Conservation (phyloP, 805 yeast genomes). For the Saturnispora serradocipensis region DNA sequence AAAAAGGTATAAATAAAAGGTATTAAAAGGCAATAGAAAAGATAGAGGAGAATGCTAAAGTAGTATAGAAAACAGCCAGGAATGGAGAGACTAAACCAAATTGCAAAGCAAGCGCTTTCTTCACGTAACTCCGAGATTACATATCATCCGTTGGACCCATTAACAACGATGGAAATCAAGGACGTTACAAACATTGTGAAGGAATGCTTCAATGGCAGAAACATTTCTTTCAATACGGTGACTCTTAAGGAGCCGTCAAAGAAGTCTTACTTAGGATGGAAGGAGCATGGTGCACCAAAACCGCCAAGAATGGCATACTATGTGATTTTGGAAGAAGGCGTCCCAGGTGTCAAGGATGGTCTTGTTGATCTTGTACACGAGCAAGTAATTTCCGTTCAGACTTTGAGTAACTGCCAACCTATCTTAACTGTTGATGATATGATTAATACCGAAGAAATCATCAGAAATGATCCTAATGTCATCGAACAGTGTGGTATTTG, state of each 20-base stretch:
- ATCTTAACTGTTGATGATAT: constrained; percentile 65
- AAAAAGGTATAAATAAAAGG: not conserved
- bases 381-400: constrained; percentile 37
- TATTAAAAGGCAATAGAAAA: not conserved
- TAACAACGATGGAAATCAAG: constrained; percentile 53
- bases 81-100: constrained; percentile 61
- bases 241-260: constrained; percentile 67
- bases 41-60: not conserved
- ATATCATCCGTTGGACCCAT: constrained; percentile 64
- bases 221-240: constrained; percentile 54
- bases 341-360: constrained; percentile 62
- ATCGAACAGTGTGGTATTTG: constrained; percentile 63
- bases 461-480: constrained; percentile 63
- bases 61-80: no score
- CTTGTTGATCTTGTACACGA: constrained; percentile 47
- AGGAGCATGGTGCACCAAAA: constrained; percentile 45
- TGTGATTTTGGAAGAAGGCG: constrained; percentile 50
- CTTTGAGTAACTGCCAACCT: constrained; percentile 59
- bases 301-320: constrained; percentile 65
- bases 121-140: constrained; percentile 45
- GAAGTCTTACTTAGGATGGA: constrained; percentile 55
- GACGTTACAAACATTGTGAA: constrained; percentile 46
- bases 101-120: constrained; percentile 53
- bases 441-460: constrained; percentile 49
- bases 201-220: constrained; percentile 35